Evolutionary conservation across 1,139 yeast genomes (phyloP).

Genomic region (Yamadazyma sp.): DNA sequence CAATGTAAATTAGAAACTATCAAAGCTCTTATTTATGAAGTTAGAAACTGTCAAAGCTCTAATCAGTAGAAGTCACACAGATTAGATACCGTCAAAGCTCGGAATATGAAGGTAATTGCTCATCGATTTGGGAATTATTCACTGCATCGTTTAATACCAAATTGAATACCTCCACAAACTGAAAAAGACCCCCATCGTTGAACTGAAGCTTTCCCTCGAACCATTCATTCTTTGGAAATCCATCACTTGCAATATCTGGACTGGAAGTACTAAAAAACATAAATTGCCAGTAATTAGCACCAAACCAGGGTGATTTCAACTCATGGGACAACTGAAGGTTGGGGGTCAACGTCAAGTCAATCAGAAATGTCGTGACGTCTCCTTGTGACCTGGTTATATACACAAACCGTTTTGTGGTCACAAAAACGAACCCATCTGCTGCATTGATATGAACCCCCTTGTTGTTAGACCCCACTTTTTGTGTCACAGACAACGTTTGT

Average conservation of each 20-base stretch:
- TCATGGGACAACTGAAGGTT: constrained; percentile 33
- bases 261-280: constrained; percentile 33
- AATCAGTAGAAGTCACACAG: too few relatives aligned
- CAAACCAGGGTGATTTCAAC: constrained; percentile 54
- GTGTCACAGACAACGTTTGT: constrained; percentile 15
- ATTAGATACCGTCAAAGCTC: constrained; percentile 5
- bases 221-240: constrained; percentile 41
- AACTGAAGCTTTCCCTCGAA: constrained; percentile 41
- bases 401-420: constrained; percentile 37
- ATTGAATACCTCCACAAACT: constrained; percentile 32
- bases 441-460: constrained; percentile 24
- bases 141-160: constrained; percentile 29
- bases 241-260: constrained; percentile 37
- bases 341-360: constrained; percentile 26
- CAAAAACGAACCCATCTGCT: constrained; percentile 34
- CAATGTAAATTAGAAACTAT: too few relatives aligned
- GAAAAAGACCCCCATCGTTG: constrained; percentile 50
- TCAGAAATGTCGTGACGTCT: constrained; percentile 36
- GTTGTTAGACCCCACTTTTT: constrained; percentile 16
- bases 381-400: constrained; percentile 41
- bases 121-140: constrained; percentile 41
- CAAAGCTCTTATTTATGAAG: too few relatives aligned
- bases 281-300: constrained; percentile 51
- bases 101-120: constrained; percentile 43
- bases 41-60: too few relatives aligned